phyloP scores from a whole-genome alignment of 768 basidiomycete species.

The Suillus subalutaceus region DNA sequence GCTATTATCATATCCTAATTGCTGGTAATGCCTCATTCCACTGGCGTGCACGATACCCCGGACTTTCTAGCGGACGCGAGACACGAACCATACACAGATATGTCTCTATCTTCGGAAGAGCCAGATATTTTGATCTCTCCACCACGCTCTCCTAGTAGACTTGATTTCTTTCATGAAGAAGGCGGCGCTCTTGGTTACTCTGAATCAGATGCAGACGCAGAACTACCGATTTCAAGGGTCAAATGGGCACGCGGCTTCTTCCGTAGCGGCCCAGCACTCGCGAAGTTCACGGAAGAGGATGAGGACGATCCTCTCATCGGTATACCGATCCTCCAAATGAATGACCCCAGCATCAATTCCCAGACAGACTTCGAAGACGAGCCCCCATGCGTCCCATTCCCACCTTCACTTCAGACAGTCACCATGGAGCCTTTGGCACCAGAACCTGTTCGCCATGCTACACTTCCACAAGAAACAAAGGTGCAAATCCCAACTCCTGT shows the following conservation, averaged over 20 bases:
- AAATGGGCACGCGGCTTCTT: conserved; percentile 18
- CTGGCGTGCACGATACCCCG: not conserved
- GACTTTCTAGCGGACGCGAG: conserved; percentile 13
- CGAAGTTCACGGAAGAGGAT: conserved; percentile 12
- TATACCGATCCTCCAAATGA: conserved; percentile 6
- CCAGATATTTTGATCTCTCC: conserved; percentile 27
- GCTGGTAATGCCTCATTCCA: not conserved
- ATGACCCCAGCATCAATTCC: conserved; percentile 8
- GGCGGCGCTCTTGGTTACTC: conserved; percentile 3
- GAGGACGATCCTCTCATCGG: not conserved
- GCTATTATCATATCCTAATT: not conserved
- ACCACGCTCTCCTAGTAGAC: conserved; percentile 50
- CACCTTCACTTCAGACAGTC: conserved; percentile 20
- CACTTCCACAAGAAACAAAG: conserved; percentile 10
- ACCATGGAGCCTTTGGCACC: conserved; percentile 23
- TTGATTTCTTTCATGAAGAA: conserved; percentile 40
- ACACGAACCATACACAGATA: conserved; percentile 13
- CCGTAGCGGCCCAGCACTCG: conserved; percentile 3
- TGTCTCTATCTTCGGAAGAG: conserved; percentile 15
- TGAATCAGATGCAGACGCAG: conserved; percentile 9
- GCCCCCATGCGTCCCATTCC: conserved; percentile 13
- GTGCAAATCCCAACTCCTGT: conserved; percentile 10
- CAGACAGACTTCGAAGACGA: conserved; percentile 22
- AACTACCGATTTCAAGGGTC: conserved; percentile 8
- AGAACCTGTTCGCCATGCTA: conserved; percentile 23